A percentile compares a stretch with the other conserved stretches of the same genome.
phyloP scores from a whole-genome alignment of 257 asterid species.

The Petunia axillaris region DNA sequence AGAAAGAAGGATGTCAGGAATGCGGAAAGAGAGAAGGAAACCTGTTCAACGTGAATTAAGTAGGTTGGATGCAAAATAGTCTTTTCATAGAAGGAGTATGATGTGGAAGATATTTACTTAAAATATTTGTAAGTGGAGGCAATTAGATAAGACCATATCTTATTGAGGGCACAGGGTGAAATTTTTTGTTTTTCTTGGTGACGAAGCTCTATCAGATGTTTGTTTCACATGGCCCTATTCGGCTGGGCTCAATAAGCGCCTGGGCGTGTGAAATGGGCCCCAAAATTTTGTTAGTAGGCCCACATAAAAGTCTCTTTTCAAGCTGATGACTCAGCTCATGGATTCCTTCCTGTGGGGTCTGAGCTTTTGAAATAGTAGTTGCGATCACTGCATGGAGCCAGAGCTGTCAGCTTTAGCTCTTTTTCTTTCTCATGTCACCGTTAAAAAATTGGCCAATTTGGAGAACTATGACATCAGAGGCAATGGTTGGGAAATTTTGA shows the following conservation, averaged over 20 bases:
- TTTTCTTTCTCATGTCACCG: not conserved
- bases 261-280: slow-evolving; percentile 29
- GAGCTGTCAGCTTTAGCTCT: slow-evolving; percentile 27
- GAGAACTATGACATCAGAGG: no score
- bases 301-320: slow-evolving; percentile 28
- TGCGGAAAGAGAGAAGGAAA: no score
- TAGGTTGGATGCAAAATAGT: no score
- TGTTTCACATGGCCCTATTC: slow-evolving; percentile 28
- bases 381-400: slow-evolving; percentile 29
- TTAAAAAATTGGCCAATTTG: not conserved
- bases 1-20: no score
- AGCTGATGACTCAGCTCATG: slow-evolving; percentile 27
- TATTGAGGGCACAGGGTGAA: no score
- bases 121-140: no score
- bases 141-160: no score
- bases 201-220: slow-evolving; percentile 21
- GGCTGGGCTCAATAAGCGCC: slow-evolving; percentile 9
- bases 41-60: no score
- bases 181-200: not conserved
- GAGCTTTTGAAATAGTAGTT: not conserved
- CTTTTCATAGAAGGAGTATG: no score
- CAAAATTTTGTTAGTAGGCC: not conserved
- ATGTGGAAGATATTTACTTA: no score
- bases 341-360: slow-evolving; percentile 28
- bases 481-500: no score